Evolutionary conservation across 78 protist genomes (phyloP), one percentile per base, ranked within the genome.

Genomic region (Speleostelium caveatum): DNA sequence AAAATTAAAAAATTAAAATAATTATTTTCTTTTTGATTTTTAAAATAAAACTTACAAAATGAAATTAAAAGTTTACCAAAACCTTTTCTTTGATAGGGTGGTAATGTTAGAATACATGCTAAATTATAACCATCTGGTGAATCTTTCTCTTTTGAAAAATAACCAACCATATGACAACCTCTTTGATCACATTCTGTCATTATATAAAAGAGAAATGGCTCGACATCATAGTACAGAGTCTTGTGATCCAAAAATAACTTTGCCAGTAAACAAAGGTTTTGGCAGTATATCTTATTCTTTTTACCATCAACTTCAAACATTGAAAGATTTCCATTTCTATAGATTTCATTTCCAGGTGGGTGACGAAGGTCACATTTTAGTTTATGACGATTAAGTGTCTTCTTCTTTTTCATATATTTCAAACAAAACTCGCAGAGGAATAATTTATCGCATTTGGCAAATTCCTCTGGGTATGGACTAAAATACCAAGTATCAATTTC

Each of bases 261-360:
- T 5, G 99, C 94, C 22, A 97, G 87, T 3, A 98, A 87, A 80
- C 99, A 98, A 26, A 99, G 77, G 71, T 95, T 92, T 76, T 98
- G 99, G 89, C 99, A 97, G 73, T 97, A 97, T 17, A 97, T 95
- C 66, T 92, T 92, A 28, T 91, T 65, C 90, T 92, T 75, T 58
- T 93, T 80, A 3, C 99, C 99, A 56, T 97, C 98, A 49, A 98
- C 95, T 76, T 98, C 98, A 66, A 92, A 98, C 71, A 97, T 26
- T 17, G 97, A 93, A 0, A 97, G 0, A 16, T 68, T 39, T 8
- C 61, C 96, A 14, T 90, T 49, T 6, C 99, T 71, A 86, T 96
- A 97, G 28, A 98, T 96, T 77, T 98, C 99, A 33, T 93, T 95
- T 0, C 99, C 99, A 0, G 99, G 99, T 2, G 99, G 99, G 56